A percentile compares a stretch with the other conserved stretches of the same genome.
phyloP scores from a whole-genome alignment of 2,329 filamentous ascomycete species.

The Beauveria sp. region DNA sequence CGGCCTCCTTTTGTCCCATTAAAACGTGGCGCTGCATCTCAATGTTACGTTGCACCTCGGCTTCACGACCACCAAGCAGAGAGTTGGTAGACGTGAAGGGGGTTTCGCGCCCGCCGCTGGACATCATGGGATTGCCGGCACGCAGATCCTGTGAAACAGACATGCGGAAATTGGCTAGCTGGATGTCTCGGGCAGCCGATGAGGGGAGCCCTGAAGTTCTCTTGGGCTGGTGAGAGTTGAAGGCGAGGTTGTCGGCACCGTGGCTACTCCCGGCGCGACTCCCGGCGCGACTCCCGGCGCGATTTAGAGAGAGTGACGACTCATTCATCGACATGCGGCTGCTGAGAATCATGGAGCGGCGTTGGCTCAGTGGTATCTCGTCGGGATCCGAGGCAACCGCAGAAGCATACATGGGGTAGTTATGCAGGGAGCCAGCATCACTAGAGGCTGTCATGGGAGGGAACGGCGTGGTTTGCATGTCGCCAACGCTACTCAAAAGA shows the following conservation, averaged over 20 bases:
- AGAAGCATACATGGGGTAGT: conserved; percentile 25
- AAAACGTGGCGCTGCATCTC: conserved; percentile 48
- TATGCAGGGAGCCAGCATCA: conserved; percentile 34
- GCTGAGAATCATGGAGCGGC: conserved; percentile 51
- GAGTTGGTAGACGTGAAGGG: conserved; percentile 28
- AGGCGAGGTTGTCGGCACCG: conserved; percentile 29
- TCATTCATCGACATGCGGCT: conserved; percentile 28
- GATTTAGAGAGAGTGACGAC: conserved; percentile 8
- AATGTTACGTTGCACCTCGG: conserved; percentile 39
- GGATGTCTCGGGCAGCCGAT: conserved; percentile 42
- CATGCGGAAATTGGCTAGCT: conserved; percentile 60
- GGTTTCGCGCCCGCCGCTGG: conserved; percentile 28
- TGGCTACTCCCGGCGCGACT: conserved; percentile 12
- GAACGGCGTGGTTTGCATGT: conserved; percentile 18
- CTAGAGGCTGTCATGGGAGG: conserved; percentile 23
- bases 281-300: not conserved
- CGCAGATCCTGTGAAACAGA: conserved; percentile 57
- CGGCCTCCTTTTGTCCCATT: conserved; percentile 55
- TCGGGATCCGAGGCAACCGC: conserved; percentile 43
- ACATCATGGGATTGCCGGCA: conserved; percentile 28
- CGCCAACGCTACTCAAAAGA: conserved; percentile 20
- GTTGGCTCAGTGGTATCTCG: conserved; percentile 64
- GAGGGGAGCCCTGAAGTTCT: conserved; percentile 37
- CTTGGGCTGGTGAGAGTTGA: conserved; percentile 49
- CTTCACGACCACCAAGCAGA: conserved; percentile 27